These are phyloP conservation scores for Colletotrichum tamarilloi DNA, from an alignment of 2,329 filamentous ascomycete genomes.

Conservation along the genomic window DNA sequence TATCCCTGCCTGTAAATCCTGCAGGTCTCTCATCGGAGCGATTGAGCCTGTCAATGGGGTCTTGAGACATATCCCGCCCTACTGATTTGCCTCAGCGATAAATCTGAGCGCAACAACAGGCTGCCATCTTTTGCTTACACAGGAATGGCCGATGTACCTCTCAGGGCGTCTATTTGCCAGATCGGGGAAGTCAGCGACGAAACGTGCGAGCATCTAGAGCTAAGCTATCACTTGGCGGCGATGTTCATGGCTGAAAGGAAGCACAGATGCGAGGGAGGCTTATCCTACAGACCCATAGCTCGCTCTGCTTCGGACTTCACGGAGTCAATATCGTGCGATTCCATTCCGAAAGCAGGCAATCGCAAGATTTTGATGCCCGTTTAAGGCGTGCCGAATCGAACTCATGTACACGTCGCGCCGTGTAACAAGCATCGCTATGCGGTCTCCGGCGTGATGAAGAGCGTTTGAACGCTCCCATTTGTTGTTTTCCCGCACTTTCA, in stretches of 20 bases:
- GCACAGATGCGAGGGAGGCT: neutral
- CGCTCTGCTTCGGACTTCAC: neutral
- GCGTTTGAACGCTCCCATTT: neutral
- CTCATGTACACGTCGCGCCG: neutral
- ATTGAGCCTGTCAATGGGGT: neutral
- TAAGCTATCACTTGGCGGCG: neutral
- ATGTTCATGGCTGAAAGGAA: neutral
- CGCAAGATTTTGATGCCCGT: neutral
- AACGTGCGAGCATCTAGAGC: neutral
- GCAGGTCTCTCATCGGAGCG: neutral
- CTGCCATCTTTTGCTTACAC: neutral
- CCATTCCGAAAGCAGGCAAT: neutral
- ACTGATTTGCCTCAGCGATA: neutral
- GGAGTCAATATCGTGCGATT: neutral
- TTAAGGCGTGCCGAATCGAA: neutral
- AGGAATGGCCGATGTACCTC: neutral
- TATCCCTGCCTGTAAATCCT: neutral
- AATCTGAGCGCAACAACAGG: neutral
- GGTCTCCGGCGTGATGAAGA: neutral
- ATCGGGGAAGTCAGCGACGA: neutral
- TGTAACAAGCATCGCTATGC: neutral
- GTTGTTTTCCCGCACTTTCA: neutral
- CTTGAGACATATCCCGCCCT: too few relatives aligned
- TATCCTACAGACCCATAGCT: neutral
- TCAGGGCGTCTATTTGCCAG: neutral